Evolutionary conservation across 2,329 filamentous ascomycete species (phyloP), one percentile per base, ranked within the genome.

Genomic region (Botrytis porri): DNA sequence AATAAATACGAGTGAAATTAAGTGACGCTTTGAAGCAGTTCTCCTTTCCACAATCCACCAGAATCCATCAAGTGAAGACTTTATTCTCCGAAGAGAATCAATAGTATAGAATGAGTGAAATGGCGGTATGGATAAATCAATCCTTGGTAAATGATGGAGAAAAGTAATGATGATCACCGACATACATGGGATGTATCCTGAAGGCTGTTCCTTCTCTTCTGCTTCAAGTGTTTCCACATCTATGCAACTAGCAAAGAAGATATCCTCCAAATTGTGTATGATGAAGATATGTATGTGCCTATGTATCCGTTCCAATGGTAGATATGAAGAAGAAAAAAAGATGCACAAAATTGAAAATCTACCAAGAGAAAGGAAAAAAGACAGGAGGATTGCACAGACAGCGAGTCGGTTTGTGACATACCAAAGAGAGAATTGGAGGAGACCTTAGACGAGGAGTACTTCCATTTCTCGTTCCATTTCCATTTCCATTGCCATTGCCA

Each of bases 401-500:
- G 48, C 4, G 39, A 60, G 37, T 41, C 57, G n/a, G 5, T 54
- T 43, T 57, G 45, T 69, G 66, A 67, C 61, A 72, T 72, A 72
- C 70, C 70, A 72, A 41, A 41, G 62, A 72, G 22, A 72, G 66
- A 22, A 57, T 72, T 39, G 70, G 70, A 60, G 70, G 61, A 54
- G 59, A 41, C 64, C 54, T 67, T 67, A 67, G 48, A 29, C 54
- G 64, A 54, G 48, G 32, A 4, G 64, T 39, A 32, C 14, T 60
- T 45, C 66, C 51, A 43, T 32, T 60, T 5, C 37, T 14, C 54
- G 20, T 41, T 37, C 64, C 45, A 20, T 10, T 29, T 6, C 43
- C n/a, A 39, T 6, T 54, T 29, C 45, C 35, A 60, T 3, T 59
- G 12, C 35, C 51, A 69, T 35, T 69, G 4, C 48, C 25, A 54